phyloP scores from a whole-genome alignment of 805 yeast genomes.

The Candida xiaguanensis region DNA sequence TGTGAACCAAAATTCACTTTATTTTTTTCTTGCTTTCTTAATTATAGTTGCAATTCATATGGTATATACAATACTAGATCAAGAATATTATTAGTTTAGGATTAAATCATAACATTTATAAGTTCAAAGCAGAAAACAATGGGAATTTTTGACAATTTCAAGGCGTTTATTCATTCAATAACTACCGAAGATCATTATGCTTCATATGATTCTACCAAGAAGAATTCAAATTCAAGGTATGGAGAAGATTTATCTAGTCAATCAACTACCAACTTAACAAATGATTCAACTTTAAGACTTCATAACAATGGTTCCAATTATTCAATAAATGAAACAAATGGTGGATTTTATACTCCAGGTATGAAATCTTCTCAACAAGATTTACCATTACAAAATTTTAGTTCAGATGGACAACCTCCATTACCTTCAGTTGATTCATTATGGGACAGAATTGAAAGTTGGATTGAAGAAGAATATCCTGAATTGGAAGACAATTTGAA shows the following conservation, averaged over 20 bases:
- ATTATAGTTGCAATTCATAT: too few species aligned
- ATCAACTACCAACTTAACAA: slow-evolving; percentile 8
- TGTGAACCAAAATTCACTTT: neutral
- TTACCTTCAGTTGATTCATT: slow-evolving; percentile 42
- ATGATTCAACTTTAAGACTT: slow-evolving; percentile 28
- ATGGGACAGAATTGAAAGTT: slow-evolving; percentile 40
- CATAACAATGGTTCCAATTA: slow-evolving; percentile 29
- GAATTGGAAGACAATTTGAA: slow-evolving; percentile 42
- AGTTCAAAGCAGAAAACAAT: too few species aligned
- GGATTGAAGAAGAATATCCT: slow-evolving; percentile 45
- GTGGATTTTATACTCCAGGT: slow-evolving; percentile 33
- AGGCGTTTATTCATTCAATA: slow-evolving; percentile 43
- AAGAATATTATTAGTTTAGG: too few species aligned
- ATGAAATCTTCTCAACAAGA: slow-evolving; percentile 44
- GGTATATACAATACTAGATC: too few species aligned
- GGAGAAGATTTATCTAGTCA: slow-evolving; percentile 9
- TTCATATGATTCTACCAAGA: slow-evolving; percentile 41
- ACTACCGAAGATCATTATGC: slow-evolving; percentile 62
- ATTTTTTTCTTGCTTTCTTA: too few species aligned
- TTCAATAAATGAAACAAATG: slow-evolving; percentile 21
- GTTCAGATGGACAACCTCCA: slow-evolving; percentile 47
- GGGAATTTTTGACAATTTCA: slow-evolving; percentile 38
- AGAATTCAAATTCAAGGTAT: neutral
- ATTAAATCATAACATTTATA: too few species aligned
- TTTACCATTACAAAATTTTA: slow-evolving; percentile 43